Conservation (phyloP, 2,329 filamentous ascomycete genomes). For the Pochonia chlamydosporia region DNA sequence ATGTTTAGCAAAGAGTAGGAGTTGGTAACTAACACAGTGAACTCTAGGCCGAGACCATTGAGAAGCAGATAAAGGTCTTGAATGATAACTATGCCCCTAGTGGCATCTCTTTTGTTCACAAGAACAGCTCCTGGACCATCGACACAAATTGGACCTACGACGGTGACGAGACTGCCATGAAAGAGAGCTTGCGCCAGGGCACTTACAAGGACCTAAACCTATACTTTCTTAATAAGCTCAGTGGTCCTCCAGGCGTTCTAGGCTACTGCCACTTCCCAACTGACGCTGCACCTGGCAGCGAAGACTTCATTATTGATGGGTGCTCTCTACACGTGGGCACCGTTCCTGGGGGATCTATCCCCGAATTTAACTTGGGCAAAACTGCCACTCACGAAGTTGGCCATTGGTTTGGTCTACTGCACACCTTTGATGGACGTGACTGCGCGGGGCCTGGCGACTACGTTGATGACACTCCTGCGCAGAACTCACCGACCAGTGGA, state of each 20-base stretch:
- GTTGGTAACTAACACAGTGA: not conserved
- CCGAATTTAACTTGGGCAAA: not conserved
- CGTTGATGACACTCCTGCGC: not conserved
- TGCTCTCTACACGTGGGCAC: not conserved
- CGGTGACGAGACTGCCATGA: slow-evolving; percentile 33
- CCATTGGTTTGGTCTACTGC: not conserved
- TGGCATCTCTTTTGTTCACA: slow-evolving; percentile 37
- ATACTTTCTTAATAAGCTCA: slow-evolving; percentile 31
- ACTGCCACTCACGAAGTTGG: not conserved
- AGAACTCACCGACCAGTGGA: not conserved
- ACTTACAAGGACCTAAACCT: slow-evolving; percentile 36
- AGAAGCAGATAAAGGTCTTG: slow-evolving; percentile 35
- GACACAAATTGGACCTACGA: slow-evolving; percentile 39
- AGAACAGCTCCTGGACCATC: slow-evolving; percentile 34
- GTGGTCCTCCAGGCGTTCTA: not conserved
- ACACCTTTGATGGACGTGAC: not conserved
- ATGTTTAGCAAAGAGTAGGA: not conserved
- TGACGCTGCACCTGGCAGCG: too few species aligned
- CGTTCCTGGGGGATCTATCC: not conserved
- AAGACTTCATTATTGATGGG: not conserved
- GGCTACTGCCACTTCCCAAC: slow-evolving; percentile 4
- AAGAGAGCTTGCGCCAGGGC: slow-evolving; percentile 34
- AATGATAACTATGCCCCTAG: slow-evolving; percentile 36
- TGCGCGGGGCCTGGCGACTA: not conserved
- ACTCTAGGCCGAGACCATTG: not conserved